These are phyloP conservation scores for Erodium maritimum DNA, from an alignment of 345 rosid genomes.

Conservation along the genomic window DNA sequence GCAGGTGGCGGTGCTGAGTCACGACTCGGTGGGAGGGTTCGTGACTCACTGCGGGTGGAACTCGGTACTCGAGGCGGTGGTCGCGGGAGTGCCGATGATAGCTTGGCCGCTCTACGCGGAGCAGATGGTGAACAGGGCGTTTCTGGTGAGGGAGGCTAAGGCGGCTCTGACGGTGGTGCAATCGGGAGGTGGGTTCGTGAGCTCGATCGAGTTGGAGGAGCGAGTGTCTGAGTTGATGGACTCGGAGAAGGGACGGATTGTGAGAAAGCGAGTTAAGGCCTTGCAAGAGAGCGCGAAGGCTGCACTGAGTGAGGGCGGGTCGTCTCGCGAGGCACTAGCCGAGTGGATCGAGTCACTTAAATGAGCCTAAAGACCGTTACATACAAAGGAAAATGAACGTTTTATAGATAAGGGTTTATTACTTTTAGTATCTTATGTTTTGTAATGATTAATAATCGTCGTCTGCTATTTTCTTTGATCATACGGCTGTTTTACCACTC, in stretches of 20 bases:
- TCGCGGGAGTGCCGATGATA: slow-evolving; percentile 16
- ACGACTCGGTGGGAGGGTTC: slow-evolving; percentile 24
- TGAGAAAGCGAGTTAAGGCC: slow-evolving; percentile 2
- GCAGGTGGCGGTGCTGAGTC: slow-evolving; percentile 20
- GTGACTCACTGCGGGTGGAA: too few relatives aligned
- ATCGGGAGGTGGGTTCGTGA: not conserved
- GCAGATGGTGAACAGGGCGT: slow-evolving; percentile 7
- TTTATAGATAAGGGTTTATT: too few relatives aligned
- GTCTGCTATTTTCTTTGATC: too few relatives aligned
- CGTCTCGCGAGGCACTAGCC: slow-evolving; percentile 3
- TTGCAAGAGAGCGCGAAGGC: not conserved
- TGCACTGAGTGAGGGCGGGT: slow-evolving; percentile 10
- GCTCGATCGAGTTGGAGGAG: slow-evolving; percentile 9
- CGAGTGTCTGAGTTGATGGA: slow-evolving; percentile 9
- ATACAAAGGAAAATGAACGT: too few relatives aligned
- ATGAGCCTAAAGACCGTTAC: too few relatives aligned
- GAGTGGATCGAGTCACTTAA: slow-evolving; percentile 4
- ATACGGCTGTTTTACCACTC: too few relatives aligned
- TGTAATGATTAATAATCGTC: too few relatives aligned
- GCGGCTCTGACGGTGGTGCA: slow-evolving; percentile 2
- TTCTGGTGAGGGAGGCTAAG: slow-evolving; percentile 9
- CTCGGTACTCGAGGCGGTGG: slow-evolving; percentile 24
- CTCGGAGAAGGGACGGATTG: slow-evolving; percentile 1
- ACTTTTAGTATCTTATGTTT: too few relatives aligned
- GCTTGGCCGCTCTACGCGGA: slow-evolving; percentile 20